Conservation (phyloP, 2,329 filamentous ascomycete species). For the Ceratocystis alfenasii region DNA sequence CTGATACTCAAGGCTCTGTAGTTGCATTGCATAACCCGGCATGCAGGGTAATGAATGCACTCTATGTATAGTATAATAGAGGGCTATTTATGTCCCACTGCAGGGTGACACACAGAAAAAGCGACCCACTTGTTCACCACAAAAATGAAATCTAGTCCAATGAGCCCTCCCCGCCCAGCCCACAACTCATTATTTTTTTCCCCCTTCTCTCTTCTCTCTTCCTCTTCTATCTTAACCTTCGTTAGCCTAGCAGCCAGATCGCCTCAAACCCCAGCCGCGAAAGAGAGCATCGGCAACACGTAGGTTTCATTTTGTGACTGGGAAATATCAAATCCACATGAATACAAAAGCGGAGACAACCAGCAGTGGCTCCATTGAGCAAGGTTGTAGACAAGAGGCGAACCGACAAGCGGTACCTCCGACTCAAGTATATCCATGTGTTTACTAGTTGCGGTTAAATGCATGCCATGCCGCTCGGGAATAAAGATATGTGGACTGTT, state of each 20-base stretch:
- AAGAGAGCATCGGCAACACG: background rate
- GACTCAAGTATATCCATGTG: background rate
- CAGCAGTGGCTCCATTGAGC: background rate
- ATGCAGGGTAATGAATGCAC: background rate
- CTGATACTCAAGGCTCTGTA: background rate
- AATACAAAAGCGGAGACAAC: too few species aligned
- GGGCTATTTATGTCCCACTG: background rate
- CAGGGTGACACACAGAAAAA: background rate
- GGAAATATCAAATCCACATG: too few species aligned
- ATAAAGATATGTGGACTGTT: too few species aligned
- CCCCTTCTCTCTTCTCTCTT: background rate
- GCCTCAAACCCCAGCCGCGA: background rate
- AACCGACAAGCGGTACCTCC: background rate
- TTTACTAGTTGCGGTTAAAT: background rate
- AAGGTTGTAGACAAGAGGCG: background rate
- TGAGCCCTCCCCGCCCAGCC: background rate
- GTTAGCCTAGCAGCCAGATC: background rate
- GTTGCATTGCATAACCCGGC: background rate
- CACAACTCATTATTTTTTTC: background rate
- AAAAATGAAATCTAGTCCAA: background rate
- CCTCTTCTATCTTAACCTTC: background rate
- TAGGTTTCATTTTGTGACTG: background rate
- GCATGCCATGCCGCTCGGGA: background rate
- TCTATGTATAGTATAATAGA: background rate
- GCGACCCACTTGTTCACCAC: background rate